Evolutionary conservation across 345 rosid species (phyloP).

Genomic region (Viola odorata): DNA sequence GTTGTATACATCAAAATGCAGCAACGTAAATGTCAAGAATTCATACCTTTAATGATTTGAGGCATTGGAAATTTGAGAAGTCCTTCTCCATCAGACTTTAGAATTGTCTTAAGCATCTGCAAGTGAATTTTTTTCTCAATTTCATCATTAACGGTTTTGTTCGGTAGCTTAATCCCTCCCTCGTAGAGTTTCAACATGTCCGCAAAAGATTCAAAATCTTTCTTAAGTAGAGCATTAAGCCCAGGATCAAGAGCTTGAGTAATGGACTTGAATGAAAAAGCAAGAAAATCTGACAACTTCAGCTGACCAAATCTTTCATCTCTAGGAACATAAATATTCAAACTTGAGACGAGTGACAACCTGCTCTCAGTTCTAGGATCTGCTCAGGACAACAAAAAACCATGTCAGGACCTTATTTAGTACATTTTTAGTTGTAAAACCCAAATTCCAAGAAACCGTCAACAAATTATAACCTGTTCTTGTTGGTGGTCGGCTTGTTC

Average conservation of each 20-base stretch:
- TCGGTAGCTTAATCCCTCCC: conserved; percentile 32
- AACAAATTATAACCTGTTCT: conserved; percentile 20
- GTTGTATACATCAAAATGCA: background rate
- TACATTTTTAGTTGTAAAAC: background rate
- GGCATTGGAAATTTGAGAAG: conserved; percentile 33
- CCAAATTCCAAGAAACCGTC: background rate
- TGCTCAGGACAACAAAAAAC: conserved; percentile 4
- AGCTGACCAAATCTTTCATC: conserved; percentile 38
- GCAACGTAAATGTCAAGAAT: background rate
- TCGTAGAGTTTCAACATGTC: conserved; percentile 31
- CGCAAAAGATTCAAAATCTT: conserved; percentile 38
- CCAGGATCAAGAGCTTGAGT: conserved; percentile 30
- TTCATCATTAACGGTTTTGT: conserved; percentile 11
- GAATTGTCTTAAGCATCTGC: conserved; percentile 31
- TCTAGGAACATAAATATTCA: conserved; percentile 35
- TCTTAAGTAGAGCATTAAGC: conserved; percentile 21
- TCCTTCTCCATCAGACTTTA: conserved; percentile 30
- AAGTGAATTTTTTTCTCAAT: conserved; percentile 22
- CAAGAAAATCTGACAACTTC: conserved; percentile 39
- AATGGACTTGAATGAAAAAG: conserved; percentile 28
- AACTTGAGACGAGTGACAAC: conserved; percentile 27
- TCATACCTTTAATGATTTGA: conserved; percentile 33
- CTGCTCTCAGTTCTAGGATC: conserved; percentile 37
- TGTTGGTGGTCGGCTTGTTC: conserved; percentile 36
- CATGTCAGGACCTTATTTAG: background rate